These are phyloP conservation scores for Pythium oligandrum DNA, from an alignment of 352 stramenopile species.

Conservation along the genomic window DNA sequence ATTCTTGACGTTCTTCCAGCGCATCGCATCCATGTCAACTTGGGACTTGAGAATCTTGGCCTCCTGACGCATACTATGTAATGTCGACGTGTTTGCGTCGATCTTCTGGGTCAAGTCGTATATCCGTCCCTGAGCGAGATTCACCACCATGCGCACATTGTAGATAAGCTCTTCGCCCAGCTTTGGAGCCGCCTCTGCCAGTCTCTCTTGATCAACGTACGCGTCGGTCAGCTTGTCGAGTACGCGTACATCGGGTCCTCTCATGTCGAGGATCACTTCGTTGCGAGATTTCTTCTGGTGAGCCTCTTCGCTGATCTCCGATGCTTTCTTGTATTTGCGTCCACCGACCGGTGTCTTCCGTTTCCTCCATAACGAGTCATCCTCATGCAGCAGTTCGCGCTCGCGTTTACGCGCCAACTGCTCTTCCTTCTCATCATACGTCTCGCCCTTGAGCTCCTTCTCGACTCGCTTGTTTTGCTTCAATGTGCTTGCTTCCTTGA, in stretches of 20 bases:
- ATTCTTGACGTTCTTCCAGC: conserved; percentile 39
- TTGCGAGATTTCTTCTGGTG: conserved; percentile 42
- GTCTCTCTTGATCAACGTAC: conserved; percentile 41
- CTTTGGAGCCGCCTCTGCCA: conserved; percentile 55
- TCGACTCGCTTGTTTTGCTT: conserved; percentile 91
- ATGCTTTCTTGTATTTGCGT: conserved; percentile 59
- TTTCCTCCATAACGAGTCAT: conserved; percentile 81
- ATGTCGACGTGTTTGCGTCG: conserved; percentile 33
- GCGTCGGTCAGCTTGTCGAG: conserved; percentile 58
- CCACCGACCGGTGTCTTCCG: conserved; percentile 39
- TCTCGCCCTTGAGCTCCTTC: conserved; percentile 87
- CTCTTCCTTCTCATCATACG: conserved; percentile 35
- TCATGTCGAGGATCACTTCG: conserved; percentile 87
- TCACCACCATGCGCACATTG: conserved; percentile 88
- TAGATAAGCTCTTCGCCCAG: conserved; percentile 90
- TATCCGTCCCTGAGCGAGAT: conserved; percentile 73
- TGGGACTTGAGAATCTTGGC: conserved; percentile 55
- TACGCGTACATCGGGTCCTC: conserved; percentile 76
- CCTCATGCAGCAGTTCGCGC: conserved; percentile 32
- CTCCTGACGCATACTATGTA: conserved; percentile 62
- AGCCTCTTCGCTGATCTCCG: conserved; percentile 54
- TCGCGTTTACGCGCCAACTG: conserved; percentile 22
- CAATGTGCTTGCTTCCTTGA: conserved; percentile 90
- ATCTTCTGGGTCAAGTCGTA: conserved; percentile 75
- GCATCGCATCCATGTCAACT: conserved; percentile 50